Percentiles rank a stretch among this genome's conserved stretches.
Evolutionary conservation across 305 asterid species (phyloP).

Genomic region (Striga hermonthica): DNA sequence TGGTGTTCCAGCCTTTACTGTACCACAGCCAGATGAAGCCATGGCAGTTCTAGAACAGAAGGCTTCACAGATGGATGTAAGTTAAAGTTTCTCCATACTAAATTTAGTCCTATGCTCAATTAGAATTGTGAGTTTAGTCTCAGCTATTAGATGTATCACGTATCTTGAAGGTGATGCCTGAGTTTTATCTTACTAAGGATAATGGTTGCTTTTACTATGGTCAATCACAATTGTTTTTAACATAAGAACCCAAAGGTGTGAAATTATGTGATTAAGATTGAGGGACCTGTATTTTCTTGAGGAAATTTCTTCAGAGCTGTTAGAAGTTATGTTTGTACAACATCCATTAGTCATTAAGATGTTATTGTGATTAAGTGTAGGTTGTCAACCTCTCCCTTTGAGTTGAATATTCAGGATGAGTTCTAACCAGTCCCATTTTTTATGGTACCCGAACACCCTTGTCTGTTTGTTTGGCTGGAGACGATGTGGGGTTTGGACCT

Average conservation of each 20-base stretch:
- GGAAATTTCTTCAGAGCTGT: background rate
- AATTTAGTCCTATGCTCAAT: conserved; percentile 18
- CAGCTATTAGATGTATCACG: conserved; percentile 21
- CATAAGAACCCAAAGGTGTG: conserved; percentile 15
- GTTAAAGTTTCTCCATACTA: conserved; percentile 36
- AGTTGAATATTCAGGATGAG: no score
- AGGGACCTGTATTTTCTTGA: conserved; percentile 6
- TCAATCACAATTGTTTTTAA: conserved; percentile 8
- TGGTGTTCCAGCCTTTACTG: conserved; percentile 93
- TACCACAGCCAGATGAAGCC: conserved; percentile 92
- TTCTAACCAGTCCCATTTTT: no score
- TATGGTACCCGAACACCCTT: no score
- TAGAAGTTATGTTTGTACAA: no score
- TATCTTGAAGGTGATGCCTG: conserved; percentile 19
- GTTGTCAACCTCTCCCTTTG: no score
- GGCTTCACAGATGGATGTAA: conserved; percentile 74
- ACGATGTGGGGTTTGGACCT: no score
- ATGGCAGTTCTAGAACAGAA: conserved; percentile 78
- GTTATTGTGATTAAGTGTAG: no score
- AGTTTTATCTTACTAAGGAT: conserved; percentile 20
- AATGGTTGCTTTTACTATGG: conserved; percentile 12
- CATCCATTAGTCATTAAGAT: no score
- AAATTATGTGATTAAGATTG: conserved; percentile 5
- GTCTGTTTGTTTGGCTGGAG: no score
- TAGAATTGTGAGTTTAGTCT: conserved; percentile 12